Evolutionary conservation across 352 stramenopile species (phyloP).

Genomic region (Phytophthora sojae): DNA sequence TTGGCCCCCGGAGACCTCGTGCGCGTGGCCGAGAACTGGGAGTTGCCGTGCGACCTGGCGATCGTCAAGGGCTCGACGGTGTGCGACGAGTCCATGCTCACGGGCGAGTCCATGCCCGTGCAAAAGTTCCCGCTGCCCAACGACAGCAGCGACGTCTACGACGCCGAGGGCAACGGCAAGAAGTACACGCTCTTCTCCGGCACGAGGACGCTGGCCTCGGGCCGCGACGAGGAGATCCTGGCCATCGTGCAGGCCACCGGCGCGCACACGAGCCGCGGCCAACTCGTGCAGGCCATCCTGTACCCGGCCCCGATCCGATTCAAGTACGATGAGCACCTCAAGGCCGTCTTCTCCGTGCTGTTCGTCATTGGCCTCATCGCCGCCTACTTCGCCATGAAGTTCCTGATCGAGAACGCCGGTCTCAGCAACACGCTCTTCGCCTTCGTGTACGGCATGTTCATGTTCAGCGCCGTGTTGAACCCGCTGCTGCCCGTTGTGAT

Average conservation of each 20-base stretch:
- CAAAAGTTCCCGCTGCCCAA: constrained; percentile 79
- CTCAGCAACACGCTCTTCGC: constrained; percentile 77
- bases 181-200: constrained; percentile 91
- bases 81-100: constrained; percentile 81
- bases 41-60: constrained; percentile 75
- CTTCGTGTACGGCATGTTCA: constrained; percentile 85
- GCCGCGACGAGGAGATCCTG: constrained; percentile 66
- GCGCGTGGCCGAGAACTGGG: constrained; percentile 69
- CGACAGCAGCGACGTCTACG: constrained; percentile 63
- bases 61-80: constrained; percentile 74
- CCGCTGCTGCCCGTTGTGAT: constrained; percentile 92
- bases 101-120: constrained; percentile 88
- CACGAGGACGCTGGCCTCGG: constrained; percentile 76
- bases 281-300: constrained; percentile 89
- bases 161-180: constrained; percentile 65
- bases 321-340: constrained; percentile 93
- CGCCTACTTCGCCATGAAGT: constrained; percentile 77
- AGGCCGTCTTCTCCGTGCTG: constrained; percentile 83
- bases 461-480: constrained; percentile 79
- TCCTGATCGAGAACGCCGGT: constrained; percentile 70
- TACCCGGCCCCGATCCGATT: constrained; percentile 89
- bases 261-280: constrained; percentile 85
- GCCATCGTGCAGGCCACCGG: constrained; percentile 86
- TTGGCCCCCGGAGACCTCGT: constrained; percentile 79
- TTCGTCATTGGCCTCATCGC: constrained; percentile 79